phyloP scores from a whole-genome alignment of 108 stramenopile species.

The Stephanodiscus triporus region DNA sequence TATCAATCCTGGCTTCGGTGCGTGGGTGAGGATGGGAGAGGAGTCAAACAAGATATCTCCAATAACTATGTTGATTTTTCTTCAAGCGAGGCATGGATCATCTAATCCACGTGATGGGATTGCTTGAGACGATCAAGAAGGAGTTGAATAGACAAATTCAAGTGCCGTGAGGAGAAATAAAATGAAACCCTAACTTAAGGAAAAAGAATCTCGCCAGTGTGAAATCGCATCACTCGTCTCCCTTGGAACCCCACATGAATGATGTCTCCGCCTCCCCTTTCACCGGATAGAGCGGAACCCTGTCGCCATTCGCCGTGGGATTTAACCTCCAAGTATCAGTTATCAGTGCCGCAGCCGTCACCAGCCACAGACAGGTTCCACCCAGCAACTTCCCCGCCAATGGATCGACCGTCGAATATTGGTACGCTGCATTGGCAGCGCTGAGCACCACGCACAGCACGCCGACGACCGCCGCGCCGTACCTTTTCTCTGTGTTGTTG shows the following conservation, averaged over 20 bases:
- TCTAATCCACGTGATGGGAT: too few relatives aligned
- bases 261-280: constrained; percentile 60
- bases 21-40: neutral
- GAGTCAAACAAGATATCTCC: neutral
- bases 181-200: neutral
- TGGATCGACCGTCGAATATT: constrained; percentile 61
- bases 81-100: too few relatives aligned
- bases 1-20: too few relatives aligned
- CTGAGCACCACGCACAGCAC: constrained; percentile 60
- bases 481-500: constrained; percentile 90
- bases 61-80: neutral
- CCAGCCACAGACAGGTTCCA: constrained; percentile 73
- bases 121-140: too few relatives aligned
- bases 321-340: constrained; percentile 84
- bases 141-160: too few relatives aligned
- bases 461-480: constrained; percentile 77
- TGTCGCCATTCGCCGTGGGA: constrained; percentile 52
- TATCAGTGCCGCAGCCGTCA: constrained; percentile 70
- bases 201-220: too few relatives aligned
- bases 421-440: constrained; percentile 70
- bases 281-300: constrained; percentile 60
- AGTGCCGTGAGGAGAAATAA: too few relatives aligned
- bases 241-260: constrained; percentile 55
- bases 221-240: too few relatives aligned
- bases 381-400: constrained; percentile 78